A percentile compares a stretch with the other conserved stretches of the same genome.
Conservation (phyloP, 305 asterid genomes). For the Coffea humblotiana region DNA sequence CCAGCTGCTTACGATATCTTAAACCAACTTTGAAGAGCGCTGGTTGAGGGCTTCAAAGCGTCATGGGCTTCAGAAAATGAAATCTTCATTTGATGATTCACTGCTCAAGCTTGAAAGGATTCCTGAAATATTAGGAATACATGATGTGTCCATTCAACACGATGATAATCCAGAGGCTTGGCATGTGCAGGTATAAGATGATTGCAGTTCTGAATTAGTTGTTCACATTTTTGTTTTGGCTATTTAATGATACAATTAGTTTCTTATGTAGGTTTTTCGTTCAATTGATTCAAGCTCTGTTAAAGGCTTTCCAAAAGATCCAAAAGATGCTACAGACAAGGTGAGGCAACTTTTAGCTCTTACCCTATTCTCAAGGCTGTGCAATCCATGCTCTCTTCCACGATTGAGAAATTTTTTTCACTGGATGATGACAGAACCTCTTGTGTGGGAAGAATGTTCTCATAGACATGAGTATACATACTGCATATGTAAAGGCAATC, state of each 20-base stretch:
- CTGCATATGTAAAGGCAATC: constrained; percentile 90
- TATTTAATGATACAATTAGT: constrained; percentile 10
- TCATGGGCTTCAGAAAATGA: constrained; percentile 55
- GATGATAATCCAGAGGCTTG: constrained; percentile 69
- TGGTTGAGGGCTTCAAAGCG: constrained; percentile 77
- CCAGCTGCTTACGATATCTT: constrained; percentile 88
- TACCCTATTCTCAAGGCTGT: not conserved
- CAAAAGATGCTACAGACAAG: constrained; percentile 55
- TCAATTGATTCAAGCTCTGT: constrained; percentile 81
- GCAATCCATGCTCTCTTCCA: not conserved
- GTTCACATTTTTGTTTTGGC: not conserved
- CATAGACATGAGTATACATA: constrained; percentile 91
- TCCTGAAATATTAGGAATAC: constrained; percentile 63
- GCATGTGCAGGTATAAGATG: constrained; percentile 69
- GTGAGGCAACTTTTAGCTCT: constrained; percentile 31
- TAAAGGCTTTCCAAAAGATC: constrained; percentile 69
- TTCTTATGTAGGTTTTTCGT: constrained; percentile 55
- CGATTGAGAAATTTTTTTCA: constrained; percentile 1
- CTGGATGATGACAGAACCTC: constrained; percentile 55
- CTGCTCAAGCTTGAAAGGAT: constrained; percentile 74
- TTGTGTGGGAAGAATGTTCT: constrained; percentile 79
- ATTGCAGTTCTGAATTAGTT: constrained; percentile 2
- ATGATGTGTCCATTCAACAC: constrained; percentile 36
- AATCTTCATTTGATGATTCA: constrained; percentile 63
- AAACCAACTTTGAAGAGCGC: constrained; percentile 83